Percentiles rank a stretch among this genome's conserved stretches.
Conservation (phyloP, 176 grass and related monocot species). For the Eragrostis nindensis region DNA sequence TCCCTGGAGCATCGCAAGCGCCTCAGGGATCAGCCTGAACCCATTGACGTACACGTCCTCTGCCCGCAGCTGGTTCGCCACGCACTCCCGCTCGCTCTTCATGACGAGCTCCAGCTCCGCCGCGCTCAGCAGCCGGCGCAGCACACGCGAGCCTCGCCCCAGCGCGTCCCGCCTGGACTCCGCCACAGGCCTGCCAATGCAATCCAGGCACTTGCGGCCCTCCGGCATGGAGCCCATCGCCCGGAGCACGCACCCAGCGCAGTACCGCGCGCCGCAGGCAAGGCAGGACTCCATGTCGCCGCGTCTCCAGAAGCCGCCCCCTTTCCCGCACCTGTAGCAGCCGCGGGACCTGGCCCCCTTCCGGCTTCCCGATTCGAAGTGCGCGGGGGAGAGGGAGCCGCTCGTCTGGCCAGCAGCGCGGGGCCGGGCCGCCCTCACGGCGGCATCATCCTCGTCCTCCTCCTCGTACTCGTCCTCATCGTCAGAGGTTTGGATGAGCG, state of each 20-base stretch:
- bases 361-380: not conserved
- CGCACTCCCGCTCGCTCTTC: slow-evolving; percentile 76
- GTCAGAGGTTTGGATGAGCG: slow-evolving; percentile 53
- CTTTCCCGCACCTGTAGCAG: slow-evolving; percentile 79
- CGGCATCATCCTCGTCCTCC: slow-evolving; percentile 1
- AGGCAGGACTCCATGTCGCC: slow-evolving; percentile 79
- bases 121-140: slow-evolving; percentile 73
- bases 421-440: not conserved
- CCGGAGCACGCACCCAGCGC: slow-evolving; percentile 63
- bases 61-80: slow-evolving; percentile 70
- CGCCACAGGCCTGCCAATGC: slow-evolving; percentile 72
- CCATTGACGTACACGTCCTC: slow-evolving; percentile 84
- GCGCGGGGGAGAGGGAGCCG: slow-evolving; percentile 45
- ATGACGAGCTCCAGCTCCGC: slow-evolving; percentile 79
- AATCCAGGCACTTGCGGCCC: slow-evolving; percentile 76
- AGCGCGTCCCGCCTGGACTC: slow-evolving; percentile 66
- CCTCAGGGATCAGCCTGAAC: slow-evolving; percentile 62
- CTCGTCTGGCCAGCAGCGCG: slow-evolving; percentile 40
- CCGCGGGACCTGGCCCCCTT: slow-evolving; percentile 38
- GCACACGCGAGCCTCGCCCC: slow-evolving; percentile 66
- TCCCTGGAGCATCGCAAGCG: slow-evolving; percentile 67
- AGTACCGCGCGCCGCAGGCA: slow-evolving; percentile 82
- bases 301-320: slow-evolving; percentile 64
- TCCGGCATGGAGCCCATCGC: slow-evolving; percentile 98
- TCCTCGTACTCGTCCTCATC: slow-evolving; percentile 25